These are phyloP conservation scores for Serendipita sp. DNA, from an alignment of 768 basidiomycete genomes.

Conservation along the genomic window DNA sequence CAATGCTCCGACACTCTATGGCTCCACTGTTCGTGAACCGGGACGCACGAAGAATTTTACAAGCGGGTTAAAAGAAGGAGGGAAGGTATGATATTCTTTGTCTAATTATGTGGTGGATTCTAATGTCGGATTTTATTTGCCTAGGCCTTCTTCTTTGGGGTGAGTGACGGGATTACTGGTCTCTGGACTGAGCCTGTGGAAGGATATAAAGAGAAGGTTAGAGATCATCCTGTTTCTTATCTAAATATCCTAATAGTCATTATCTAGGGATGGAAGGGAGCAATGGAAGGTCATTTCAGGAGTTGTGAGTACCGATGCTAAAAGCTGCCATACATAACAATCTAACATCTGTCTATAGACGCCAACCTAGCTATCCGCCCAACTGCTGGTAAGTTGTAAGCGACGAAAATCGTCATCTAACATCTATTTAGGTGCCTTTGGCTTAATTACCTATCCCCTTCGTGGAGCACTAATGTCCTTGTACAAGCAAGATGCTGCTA, in stretches of 20 bases:
- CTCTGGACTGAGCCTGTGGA: constrained; percentile 24
- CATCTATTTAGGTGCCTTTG: constrained; percentile 11
- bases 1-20: constrained; percentile 27
- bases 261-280: constrained; percentile 21
- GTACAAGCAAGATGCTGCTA: constrained; percentile 22
- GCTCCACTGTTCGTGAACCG: constrained; percentile 26
- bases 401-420: not conserved
- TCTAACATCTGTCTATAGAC: constrained; percentile 12
- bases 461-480: constrained; percentile 25
- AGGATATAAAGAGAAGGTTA: constrained; percentile 25
- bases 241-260: not conserved
- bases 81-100: constrained; percentile 21
- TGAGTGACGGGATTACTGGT: constrained; percentile 26
- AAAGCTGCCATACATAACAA: not conserved
- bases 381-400: constrained; percentile 13
- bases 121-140: not conserved
- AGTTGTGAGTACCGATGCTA: constrained; percentile 17
- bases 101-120: not conserved
- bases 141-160: constrained; percentile 21
- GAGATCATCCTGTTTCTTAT: not conserved
- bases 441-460: constrained; percentile 22
- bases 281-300: constrained; percentile 22
- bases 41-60: constrained; percentile 28
- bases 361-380: constrained; percentile 22
- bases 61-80: constrained; percentile 32